Base-by-base conservation (phyloP, 495 filamentous ascomycete species). In the Xylona heveae region DNA sequence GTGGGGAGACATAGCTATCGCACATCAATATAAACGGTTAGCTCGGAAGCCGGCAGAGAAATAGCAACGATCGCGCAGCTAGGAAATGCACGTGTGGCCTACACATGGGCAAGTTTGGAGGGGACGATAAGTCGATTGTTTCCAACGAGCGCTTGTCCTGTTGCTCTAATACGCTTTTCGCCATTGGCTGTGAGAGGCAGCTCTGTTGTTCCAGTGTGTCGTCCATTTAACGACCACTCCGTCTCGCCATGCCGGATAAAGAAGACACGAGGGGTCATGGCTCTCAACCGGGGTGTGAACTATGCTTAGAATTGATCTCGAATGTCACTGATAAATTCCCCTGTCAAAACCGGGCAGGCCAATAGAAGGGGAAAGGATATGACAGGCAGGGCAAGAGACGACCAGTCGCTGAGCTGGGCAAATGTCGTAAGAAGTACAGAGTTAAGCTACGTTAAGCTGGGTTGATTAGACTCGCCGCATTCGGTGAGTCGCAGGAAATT, bases 181-280 rank as follows among this genome's bases (percentile, higher is more conserved):
- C 88, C 88, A 49, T 81, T 80, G 8, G 66, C 51, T 1, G 88
- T 97, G 6, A 97, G 59, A 0, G 80, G 69, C 14, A 97, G 71
- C 40, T 97, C 88, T 17, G 76, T 80, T 17, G 55, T 65, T 29
- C 85, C 79, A 0, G 88, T 97, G 57, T 97, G 85, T 15, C 75
- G 71, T 36, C 84, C 88, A 44, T 79, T 82, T 24, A 94, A 66
- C 1, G 84, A 93, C 88, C 88, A 97, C 62, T 90, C 81, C 2
- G 88, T 97, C 54, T 97, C 88, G 53, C 75, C 75, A 48, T 97
- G 88, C 41, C 88, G 78, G 55, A 88, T 61, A 37, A 97, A 76
- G 64, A 94, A 94, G 50, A 83, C 74, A 30, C 83, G 66, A 4
- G 88, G 83, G 6, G 75, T 68, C 3, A 54, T 48, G n/a, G n/a